Base-by-base conservation (phyloP, 129 eudicot species). In the Dittrichia graveolens region DNA sequence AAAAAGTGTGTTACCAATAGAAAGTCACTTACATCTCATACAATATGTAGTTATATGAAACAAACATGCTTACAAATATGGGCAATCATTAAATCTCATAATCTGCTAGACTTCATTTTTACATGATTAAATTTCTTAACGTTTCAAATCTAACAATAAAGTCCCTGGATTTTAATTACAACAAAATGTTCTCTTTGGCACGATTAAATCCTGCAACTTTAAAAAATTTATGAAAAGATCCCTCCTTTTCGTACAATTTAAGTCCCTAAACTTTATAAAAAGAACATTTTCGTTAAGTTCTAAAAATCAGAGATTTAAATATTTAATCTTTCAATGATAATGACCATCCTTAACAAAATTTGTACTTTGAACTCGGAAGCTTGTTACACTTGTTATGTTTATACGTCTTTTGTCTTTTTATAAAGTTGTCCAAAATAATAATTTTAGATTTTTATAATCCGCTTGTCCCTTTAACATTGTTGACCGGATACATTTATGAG, bases 351-450 rank as follows among this genome's bases (percentile, higher is more conserved):
- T 8, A 7, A 31, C 10, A 31, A 4, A 12, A 14, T 1, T 31
- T 3, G 1, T 52, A 52, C 8, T 6, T 50, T 50, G 18, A 6
- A 14, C 31, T 60, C 8, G n/a, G 1, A 62, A 38, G 35, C 49
- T 7, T 62, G 3, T 19, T 35, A 44, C 45, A n/a, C 14, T 72
- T 31, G 16, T 39, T 8, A 69, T 42, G 35, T n/a, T 42, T 14
- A 11, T 24, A 64, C 5, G 53, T 18, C 50, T 16, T 69, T 52
- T 69, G 45, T 72, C 19, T 45, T 61, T 59, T 44, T 16, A 72
- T 58, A 34, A 45, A 38, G 46, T 43, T 44, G 4, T 45, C 57
- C 5, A 19, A 72, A 72, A 72, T 13, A 11, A 2, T 49, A 7
- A 47, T 50, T 8, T 61, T 1, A 61, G 61, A 24, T 48, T 60